Evolutionary conservation across 164 flowering plant species (phyloP).

Genomic region (Berberis thunbergii): DNA sequence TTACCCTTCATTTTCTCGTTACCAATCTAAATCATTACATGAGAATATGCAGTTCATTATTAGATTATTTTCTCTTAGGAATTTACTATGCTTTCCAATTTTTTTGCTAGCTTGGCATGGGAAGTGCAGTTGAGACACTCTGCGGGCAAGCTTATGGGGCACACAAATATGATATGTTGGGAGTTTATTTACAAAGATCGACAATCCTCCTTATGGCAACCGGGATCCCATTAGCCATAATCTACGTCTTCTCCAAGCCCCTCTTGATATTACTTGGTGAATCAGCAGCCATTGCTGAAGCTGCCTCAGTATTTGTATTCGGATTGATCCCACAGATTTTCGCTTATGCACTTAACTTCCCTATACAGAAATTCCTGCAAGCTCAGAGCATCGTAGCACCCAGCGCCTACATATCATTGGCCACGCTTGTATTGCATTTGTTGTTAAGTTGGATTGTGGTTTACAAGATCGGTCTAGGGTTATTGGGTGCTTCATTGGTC

Average conservation of each 20-base stretch:
- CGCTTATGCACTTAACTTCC: slow-evolving; percentile 61
- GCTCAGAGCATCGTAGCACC: slow-evolving; percentile 49
- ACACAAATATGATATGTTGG: slow-evolving; percentile 36
- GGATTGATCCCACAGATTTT: slow-evolving; percentile 72
- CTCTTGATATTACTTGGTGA: slow-evolving; percentile 45
- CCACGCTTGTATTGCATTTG: slow-evolving; percentile 26
- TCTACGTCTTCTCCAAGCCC: slow-evolving; percentile 41
- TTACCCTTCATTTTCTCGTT: too few relatives aligned
- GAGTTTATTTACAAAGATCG: slow-evolving; percentile 42
- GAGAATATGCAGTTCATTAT: too few relatives aligned
- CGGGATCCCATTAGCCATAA: slow-evolving; percentile 29
- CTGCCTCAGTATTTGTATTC: slow-evolving; percentile 45
- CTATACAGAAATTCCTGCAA: slow-evolving; percentile 59
- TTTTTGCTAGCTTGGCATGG: slow-evolving; percentile 46
- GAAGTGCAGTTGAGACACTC: slow-evolving; percentile 59
- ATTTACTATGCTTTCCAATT: not conserved
- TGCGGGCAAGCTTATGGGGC: slow-evolving; percentile 62
- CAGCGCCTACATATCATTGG: slow-evolving; percentile 38
- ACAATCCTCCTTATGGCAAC: slow-evolving; percentile 33
- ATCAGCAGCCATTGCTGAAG: slow-evolving; percentile 33
- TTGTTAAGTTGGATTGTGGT: slow-evolving; percentile 27
- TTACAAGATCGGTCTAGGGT: slow-evolving; percentile 30
- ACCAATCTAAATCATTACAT: too few relatives aligned
- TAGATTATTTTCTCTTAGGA: too few relatives aligned
- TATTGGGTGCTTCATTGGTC: slow-evolving; percentile 38